A percentile compares a stretch with the other conserved stretches of the same genome.
Evolutionary conservation across 331 rosid genomes (phyloP).

Genomic region (Prunus yedoensis): DNA sequence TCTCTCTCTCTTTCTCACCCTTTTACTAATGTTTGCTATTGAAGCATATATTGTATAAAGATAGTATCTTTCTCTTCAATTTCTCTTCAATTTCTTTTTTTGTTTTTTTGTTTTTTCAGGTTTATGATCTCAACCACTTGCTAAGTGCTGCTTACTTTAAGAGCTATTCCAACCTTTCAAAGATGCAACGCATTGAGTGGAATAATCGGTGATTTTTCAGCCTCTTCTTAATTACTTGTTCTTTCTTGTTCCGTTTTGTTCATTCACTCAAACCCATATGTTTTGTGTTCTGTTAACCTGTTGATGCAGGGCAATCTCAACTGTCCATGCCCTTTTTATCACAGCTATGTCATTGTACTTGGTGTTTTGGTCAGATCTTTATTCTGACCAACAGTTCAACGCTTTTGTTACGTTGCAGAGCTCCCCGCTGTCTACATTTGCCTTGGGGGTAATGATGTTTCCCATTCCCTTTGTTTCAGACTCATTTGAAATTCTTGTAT

Average conservation of each 20-base stretch:
- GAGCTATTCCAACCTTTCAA: conserved; percentile 78
- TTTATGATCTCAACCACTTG: conserved; percentile 68
- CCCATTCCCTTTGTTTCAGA: not conserved
- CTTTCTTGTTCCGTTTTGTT: not conserved
- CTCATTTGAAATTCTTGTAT: not conserved
- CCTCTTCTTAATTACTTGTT: conserved; percentile 24
- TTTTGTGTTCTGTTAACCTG: conserved; percentile 10
- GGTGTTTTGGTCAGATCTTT: conserved; percentile 78
- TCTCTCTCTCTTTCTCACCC: not conserved
- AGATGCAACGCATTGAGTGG: conserved; percentile 78
- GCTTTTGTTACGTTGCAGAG: conserved; percentile 52
- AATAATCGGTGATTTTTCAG: conserved; percentile 61
- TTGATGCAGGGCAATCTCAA: conserved; percentile 75
- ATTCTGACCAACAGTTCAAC: conserved; percentile 45
- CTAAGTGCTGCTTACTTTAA: conserved; percentile 68
- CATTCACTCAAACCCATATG: conserved; percentile 3
- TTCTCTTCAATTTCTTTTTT: not conserved
- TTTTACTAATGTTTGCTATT: not conserved
- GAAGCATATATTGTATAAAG: not conserved
- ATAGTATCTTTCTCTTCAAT: conserved; percentile 9
- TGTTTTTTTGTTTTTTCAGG: conserved; percentile 37
- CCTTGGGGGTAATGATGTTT: conserved; percentile 66
- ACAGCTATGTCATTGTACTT: conserved; percentile 72
- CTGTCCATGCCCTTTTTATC: conserved; percentile 81
- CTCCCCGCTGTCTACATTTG: conserved; percentile 62